These are phyloP conservation scores for Coniochaeta sp. DNA, from an alignment of 2,329 filamentous ascomycete species.

Conservation along the genomic window DNA sequence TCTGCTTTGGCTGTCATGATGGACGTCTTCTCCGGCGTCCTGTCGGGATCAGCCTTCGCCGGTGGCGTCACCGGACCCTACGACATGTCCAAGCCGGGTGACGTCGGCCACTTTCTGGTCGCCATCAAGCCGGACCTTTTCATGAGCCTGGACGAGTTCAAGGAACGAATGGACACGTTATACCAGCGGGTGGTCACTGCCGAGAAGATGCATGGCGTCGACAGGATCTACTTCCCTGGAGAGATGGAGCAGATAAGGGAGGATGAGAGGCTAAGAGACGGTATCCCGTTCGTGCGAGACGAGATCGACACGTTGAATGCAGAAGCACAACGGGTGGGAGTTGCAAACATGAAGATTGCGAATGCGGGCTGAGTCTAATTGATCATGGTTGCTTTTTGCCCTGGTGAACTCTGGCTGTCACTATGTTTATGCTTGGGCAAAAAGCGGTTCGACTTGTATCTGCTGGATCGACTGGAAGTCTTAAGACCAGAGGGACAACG, in stretches of 20 bases:
- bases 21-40: constrained; percentile 77
- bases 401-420: neutral
- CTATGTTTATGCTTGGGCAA: neutral
- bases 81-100: constrained; percentile 58
- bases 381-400: neutral
- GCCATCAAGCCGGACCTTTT: constrained; percentile 71
- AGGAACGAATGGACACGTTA: constrained; percentile 49
- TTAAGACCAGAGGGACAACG: too few relatives aligned
- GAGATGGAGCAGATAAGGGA: constrained; percentile 54
- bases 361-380: neutral
- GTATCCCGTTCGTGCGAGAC: constrained; percentile 51
- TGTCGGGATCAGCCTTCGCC: constrained; percentile 73
- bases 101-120: constrained; percentile 69
- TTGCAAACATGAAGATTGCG: constrained; percentile 8
- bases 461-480: too few relatives aligned
- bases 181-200: constrained; percentile 46
- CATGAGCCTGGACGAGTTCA: constrained; percentile 63
- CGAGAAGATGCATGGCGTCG: constrained; percentile 47
- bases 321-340: constrained; percentile 41
- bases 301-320: constrained; percentile 49
- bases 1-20: constrained; percentile 75
- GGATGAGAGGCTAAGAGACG: constrained; percentile 40
- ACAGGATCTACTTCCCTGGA: constrained; percentile 53
- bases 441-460: neutral
- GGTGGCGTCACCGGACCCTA: constrained; percentile 73